These are phyloP conservation scores for Knufia fluminis DNA, from an alignment of 2,329 filamentous ascomycete genomes.

Conservation along the genomic window DNA sequence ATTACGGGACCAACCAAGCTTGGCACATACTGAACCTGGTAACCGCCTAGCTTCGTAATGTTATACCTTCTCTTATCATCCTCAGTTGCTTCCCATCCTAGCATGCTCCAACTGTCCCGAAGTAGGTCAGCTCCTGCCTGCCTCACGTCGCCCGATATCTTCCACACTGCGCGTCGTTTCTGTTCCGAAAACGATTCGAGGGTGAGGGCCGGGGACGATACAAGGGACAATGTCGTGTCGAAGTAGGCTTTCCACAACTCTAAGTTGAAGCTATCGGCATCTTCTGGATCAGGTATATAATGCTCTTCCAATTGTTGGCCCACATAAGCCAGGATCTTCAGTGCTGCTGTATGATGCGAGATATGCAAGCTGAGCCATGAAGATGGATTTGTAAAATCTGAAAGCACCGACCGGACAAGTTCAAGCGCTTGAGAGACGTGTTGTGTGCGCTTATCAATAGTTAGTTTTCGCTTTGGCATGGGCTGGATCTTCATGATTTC, in stretches of 20 bases:
- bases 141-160: constrained; percentile 92
- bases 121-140: constrained; percentile 83
- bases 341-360: constrained; percentile 81
- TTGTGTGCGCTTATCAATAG: constrained; percentile 28
- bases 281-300: constrained; percentile 79
- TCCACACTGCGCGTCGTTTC: constrained; percentile 93
- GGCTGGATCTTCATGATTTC: constrained; percentile 67
- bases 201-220: constrained; percentile 78
- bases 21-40: constrained; percentile 97
- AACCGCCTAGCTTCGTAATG: constrained; percentile 78
- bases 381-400: constrained; percentile 78
- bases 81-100: constrained; percentile 82
- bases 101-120: constrained; percentile 80
- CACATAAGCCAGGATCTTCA: constrained; percentile 75
- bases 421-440: constrained; percentile 67
- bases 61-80: constrained; percentile 74
- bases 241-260: constrained; percentile 94
- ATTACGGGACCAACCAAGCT: constrained; percentile 84
- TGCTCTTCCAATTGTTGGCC: constrained; percentile 69
- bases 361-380: constrained; percentile 91
- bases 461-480: constrained; percentile 64
- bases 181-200: constrained; percentile 96
- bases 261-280: constrained; percentile 85
- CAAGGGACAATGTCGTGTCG: constrained; percentile 74
- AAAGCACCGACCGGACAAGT: constrained; percentile 79